Base-by-base conservation (phyloP, 164 flowering plant genomes). In the Tinospora cordifolia region DNA sequence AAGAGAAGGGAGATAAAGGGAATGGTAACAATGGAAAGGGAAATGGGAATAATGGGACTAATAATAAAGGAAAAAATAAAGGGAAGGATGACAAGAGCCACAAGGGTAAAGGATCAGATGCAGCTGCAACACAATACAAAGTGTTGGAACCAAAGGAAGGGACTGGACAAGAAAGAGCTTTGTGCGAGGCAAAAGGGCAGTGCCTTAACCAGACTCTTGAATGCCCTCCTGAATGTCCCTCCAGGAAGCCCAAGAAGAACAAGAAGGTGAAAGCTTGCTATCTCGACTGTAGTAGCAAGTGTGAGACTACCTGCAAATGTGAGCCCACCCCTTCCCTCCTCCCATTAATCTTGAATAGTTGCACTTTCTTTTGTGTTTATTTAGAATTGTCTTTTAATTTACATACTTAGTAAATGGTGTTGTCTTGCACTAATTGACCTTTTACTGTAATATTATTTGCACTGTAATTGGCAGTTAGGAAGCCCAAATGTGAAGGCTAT, bases 241-340 rank as follows among this genome's bases (percentile, higher is more conserved):
- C 67, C 69, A 82, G 86, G 79, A 85, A 84, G 81, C 89, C 89
- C 10, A 82, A 74, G 79, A 59, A 74, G 69, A 80, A 81, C 72
- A 83, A 73, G 80, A 82, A 80, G 78, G 36, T 49, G 3, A 88
- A 88, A 74, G 87, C 82, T n/a, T 88, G 89, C 79, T 80, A 74
- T 71, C 68, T 86, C 2, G 77, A 86, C 74, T 83, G 92, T 76
- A 75, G 83, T 62, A 82, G 81, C 84, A 84, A 81, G 69, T 88
- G 89, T 60, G 88, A 86, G 73, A 84, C 73, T 40, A 85, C 88
- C 59, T 86, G 89, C 88, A 84, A 83, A 69, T 68, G 87, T 86
- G 83, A 86, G 88, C 17, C 8, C 38, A 40, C 2, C 19, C 39
- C 19, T 17, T 3, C 41, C 44, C 11, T 14, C 34, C 11, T 14